Base-by-base conservation (phyloP, 148 eudicot species). In the Simmondsia chinensis region DNA sequence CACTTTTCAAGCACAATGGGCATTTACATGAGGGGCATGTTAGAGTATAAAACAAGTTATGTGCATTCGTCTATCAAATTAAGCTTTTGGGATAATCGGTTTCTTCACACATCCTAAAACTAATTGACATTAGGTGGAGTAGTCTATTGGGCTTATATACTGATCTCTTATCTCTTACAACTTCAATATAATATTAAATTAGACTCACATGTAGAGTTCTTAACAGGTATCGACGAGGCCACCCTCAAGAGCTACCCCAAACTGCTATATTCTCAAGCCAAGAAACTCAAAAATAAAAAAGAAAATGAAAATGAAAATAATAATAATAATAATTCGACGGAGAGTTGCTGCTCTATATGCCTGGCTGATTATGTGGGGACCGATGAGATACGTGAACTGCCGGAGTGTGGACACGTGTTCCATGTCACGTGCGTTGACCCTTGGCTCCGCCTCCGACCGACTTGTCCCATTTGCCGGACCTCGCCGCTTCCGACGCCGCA, bases 361-460 rank as follows among this genome's bases (percentile, higher is more conserved):
- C 48, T 89, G 38, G 88, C 63, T 6, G 93, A 89, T 38, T 84
- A 89, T 23, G 84, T 69, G 48, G 59, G 55, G 16, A 69, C 43
- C 18, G 97, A 89, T 45, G 63, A 54, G 27, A 47, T 89, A 9
- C 57, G 97, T 52, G 37, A 61, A 7, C 52, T 89, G 57, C 84
- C 80, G 0, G 95, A 81, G 9, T 88, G 97, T 44, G 60, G 72
- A 4, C 97, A 89, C 58, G 66, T 78, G 6, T 89, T 89, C 48
- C 97, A 89, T 66, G 63, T 81, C 21, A 67, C 54, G 48, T 89
- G 97, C 35, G 91, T 89, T 2, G 95, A 89, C 43, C 87, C 93
- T 6, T 89, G 95, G 97, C 56, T 89, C 24, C 59, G 82, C 33
- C 23, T 69, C 27, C 79, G 81, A 62, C 87, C 95, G 0, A 81